phyloP scores from a whole-genome alignment of 352 stramenopile species.

The Globisporangium rhizosaccharum region DNA sequence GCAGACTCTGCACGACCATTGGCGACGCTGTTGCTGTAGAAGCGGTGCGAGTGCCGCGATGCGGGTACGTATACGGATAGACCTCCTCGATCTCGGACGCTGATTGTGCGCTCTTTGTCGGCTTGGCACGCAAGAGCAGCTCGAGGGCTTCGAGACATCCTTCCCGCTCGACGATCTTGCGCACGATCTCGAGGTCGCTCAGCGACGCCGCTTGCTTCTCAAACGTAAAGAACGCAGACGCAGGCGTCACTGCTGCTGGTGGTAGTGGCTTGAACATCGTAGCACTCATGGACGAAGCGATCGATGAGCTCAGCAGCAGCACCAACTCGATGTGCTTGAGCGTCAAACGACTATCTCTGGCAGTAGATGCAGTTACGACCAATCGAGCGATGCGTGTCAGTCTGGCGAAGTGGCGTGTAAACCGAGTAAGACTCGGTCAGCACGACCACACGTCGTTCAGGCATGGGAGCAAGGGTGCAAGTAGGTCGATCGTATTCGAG shows the following conservation, averaged over 20 bases:
- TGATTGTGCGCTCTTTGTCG: not conserved
- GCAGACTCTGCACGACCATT: constrained; percentile 56
- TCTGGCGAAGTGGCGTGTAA: no score
- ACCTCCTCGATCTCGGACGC: constrained; percentile 9
- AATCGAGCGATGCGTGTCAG: no score
- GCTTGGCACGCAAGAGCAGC: constrained; percentile 29
- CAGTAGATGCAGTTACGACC: no score
- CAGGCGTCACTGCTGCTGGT: not conserved
- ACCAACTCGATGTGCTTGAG: no score
- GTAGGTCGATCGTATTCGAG: no score
- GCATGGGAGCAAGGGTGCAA: not conserved
- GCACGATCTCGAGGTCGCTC: constrained; percentile 57
- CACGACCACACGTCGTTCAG: no score
- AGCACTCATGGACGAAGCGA: constrained; percentile 4
- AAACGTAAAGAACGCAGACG: constrained; percentile 26
- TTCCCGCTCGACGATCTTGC: constrained; percentile 77
- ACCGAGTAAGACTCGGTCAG: no score
- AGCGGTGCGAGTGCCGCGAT: not conserved
- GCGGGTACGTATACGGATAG: constrained; percentile 21
- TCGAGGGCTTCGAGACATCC: constrained; percentile 70
- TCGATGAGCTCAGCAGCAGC: not conserved
- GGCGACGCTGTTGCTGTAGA: constrained; percentile 28
- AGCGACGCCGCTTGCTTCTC: constrained; percentile 33
- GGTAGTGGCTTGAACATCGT: not conserved
- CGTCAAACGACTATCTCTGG: no score